Evolutionary conservation across 83 land plant genomes (phyloP).

Genomic region (Thuja plicata): DNA sequence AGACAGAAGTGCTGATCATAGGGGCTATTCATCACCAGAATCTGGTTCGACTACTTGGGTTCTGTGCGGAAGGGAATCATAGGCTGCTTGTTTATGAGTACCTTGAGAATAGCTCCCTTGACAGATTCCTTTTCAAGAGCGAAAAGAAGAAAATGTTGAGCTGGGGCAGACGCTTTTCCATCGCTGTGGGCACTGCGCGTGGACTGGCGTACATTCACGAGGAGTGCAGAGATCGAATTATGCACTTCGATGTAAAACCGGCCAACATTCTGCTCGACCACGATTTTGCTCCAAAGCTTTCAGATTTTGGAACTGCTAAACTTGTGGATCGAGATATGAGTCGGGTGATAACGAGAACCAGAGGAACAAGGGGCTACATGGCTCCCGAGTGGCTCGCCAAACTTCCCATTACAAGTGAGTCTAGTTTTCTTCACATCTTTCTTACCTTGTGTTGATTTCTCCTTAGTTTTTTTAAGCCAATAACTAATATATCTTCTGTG

Average conservation of each 20-base stretch:
- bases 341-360: background rate
- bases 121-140: constrained; percentile 10
- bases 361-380: constrained; percentile 15
- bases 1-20: constrained; percentile 19
- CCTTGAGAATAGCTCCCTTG: constrained; percentile 49
- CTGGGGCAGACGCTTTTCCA: constrained; percentile 3
- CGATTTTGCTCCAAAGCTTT: background rate
- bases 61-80: background rate
- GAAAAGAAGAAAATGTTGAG: background rate
- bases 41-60: constrained; percentile 18
- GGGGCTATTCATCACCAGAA: constrained; percentile 17
- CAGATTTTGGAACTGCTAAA: constrained; percentile 13
- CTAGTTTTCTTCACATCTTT: background rate
- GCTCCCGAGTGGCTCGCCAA: constrained; percentile 12
- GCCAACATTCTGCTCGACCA: constrained; percentile 8
- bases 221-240: constrained; percentile 9
- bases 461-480: background rate
- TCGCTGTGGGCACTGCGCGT: constrained; percentile 7
- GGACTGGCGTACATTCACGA: constrained; percentile 18
- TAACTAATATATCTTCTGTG: background rate
- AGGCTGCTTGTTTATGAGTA: constrained; percentile 51
- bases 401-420: background rate
- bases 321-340: constrained; percentile 7
- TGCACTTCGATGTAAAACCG: constrained; percentile 14
- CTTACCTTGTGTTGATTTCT: background rate